These are phyloP conservation scores for Phalaenopsis aphrodite DNA, from an alignment of 106 monocot genomes.

Conservation along the genomic window DNA sequence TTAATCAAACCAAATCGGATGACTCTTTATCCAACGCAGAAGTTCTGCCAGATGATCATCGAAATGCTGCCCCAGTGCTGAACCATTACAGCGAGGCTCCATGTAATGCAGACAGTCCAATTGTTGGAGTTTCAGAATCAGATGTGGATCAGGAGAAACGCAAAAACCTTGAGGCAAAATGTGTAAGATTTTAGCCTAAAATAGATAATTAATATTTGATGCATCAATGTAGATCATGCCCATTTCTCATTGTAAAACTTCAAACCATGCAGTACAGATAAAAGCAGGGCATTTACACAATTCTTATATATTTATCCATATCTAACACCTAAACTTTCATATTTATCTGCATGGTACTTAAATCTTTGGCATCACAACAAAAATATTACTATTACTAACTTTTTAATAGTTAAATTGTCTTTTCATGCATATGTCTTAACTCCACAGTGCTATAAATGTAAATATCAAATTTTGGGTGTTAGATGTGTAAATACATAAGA, in stretches of 20 bases:
- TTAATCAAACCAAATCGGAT: neutral
- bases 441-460: too few relatives aligned
- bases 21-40: neutral
- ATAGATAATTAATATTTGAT: neutral
- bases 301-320: too few relatives aligned
- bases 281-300: neutral
- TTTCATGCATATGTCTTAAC: too few relatives aligned
- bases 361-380: too few relatives aligned
- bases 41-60: neutral
- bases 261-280: neutral
- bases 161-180: neutral
- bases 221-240: neutral
- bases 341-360: too few relatives aligned
- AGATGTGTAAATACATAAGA: too few relatives aligned
- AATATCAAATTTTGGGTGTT: too few relatives aligned
- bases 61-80: neutral
- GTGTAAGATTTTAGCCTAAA: neutral
- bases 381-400: too few relatives aligned
- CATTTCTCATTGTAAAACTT: neutral
- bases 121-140: constrained; percentile 2
- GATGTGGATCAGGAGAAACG: neutral
- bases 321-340: too few relatives aligned
- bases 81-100: neutral
- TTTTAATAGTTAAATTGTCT: too few relatives aligned
- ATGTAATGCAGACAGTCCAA: neutral